phyloP scores from a whole-genome alignment of 768 basidiomycete species.

The Podaxis sp. region DNA sequence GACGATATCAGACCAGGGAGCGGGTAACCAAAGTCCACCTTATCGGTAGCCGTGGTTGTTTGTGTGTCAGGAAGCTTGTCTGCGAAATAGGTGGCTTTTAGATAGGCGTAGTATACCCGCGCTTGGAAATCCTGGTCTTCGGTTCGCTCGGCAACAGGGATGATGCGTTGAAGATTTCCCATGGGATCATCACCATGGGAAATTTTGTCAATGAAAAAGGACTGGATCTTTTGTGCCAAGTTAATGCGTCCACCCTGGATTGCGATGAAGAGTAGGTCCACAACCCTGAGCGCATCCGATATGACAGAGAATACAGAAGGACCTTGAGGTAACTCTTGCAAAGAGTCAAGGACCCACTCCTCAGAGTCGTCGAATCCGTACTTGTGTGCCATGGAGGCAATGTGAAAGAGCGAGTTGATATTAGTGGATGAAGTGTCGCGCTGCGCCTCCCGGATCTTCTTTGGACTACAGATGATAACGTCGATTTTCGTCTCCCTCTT shows the following conservation, averaged over 20 bases:
- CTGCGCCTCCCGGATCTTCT: background rate
- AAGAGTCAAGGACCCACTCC: background rate
- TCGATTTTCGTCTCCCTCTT: background rate
- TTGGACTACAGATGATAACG: background rate
- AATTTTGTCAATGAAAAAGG: background rate
- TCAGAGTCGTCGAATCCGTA: background rate
- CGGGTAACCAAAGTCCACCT: background rate
- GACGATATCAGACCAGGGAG: background rate
- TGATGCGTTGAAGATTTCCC: background rate
- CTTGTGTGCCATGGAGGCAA: background rate
- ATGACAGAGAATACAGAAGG: background rate
- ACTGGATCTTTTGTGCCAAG: background rate
- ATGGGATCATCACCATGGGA: background rate
- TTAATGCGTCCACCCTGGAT: background rate
- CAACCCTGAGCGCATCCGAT: background rate
- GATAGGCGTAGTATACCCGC: background rate
- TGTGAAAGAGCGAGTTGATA: background rate
- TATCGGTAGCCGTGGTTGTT: background rate
- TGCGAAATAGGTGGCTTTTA: background rate
- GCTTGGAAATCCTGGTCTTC: background rate
- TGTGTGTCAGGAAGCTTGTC: background rate
- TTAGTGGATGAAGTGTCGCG: background rate
- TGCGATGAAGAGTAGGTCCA: background rate
- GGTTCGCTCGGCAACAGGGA: background rate
- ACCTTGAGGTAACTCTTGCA: background rate